Base-by-base conservation (phyloP, 1,139 yeast genomes). In the Geotrichum klebahnii region DNA sequence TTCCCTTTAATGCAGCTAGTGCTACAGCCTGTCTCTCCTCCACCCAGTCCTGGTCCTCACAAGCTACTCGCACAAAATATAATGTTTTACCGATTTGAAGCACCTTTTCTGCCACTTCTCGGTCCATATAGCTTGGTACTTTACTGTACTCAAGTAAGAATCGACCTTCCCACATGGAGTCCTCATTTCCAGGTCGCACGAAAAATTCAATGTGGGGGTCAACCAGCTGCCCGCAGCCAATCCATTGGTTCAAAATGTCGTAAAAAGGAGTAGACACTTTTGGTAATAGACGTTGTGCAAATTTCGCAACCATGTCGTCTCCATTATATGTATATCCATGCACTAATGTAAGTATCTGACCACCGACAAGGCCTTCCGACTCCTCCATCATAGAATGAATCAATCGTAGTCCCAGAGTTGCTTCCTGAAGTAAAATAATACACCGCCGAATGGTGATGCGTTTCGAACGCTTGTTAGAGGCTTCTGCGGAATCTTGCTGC, bases 71-170 rank as follows among this genome's bases (percentile, higher is more conserved):
- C 41, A 92, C 68, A 61, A 84, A 90, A 35, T 80, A 75, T n/a
- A 84, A 70, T 14, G 87, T 79, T 57, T 84, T 82, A 0, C 98
- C 98, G 23, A 85, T 81, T 52, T 87, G 86, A 58, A 76, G 84
- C 8, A 85, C 77, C 56, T 78, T 76, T 23, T 69, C 64, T 1
- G 87, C 81, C 1, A 77, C 66, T 14, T 68, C 67, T 5, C 62
- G 59, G 0, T 76, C 64, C 50, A 84, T 69, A 60, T 84, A 86
- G 6, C 67, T 63, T 0, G 97, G 97, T 1, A 84, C 73, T 55
- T 73, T 77, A 0, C 67, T 66, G 29, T 57, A 43, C 9, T 64
- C 66, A 3, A 72, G 52, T 6, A 44, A 51, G 48, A 68, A 70
- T 44, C 67, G 56, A 31, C 61, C 64, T 2, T 57, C 60, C 72